These are phyloP conservation scores for Mycena vitilis DNA, from an alignment of 768 basidiomycete genomes.

Conservation along the genomic window DNA sequence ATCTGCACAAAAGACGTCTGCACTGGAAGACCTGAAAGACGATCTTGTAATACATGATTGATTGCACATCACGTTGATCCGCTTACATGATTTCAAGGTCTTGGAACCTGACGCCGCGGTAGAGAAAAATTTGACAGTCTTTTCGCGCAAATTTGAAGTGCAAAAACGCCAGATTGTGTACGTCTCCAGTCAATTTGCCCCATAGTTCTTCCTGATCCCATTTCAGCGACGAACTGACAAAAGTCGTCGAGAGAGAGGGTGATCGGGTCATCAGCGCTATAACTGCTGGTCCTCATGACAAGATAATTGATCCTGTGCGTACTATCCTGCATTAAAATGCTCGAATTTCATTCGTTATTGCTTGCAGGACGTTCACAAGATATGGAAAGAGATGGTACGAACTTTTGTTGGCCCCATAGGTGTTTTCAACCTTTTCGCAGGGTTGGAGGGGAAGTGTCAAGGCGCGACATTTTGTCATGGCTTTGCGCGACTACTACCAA, in stretches of 20 bases:
- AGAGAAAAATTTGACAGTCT: conserved; percentile 43
- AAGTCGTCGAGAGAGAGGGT: conserved; percentile 43
- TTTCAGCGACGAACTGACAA: conserved; percentile 41
- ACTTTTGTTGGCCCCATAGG: neutral
- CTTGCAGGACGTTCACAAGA: conserved; percentile 46
- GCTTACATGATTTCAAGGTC: no score
- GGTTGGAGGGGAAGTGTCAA: conserved; percentile 52
- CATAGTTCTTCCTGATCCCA: neutral
- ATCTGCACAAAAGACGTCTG: conserved; percentile 9
- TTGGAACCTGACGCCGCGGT: conserved; percentile 38
- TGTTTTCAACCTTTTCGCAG: conserved; percentile 32
- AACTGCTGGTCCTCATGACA: conserved; percentile 49
- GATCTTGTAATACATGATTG: conserved; percentile 40
- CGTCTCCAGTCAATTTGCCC: neutral
- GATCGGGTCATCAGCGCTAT: conserved; percentile 46
- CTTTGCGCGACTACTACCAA: conserved; percentile 49
- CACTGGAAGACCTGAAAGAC: conserved; percentile 37
- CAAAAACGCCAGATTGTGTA: conserved; percentile 45
- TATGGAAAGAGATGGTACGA: conserved; percentile 55
- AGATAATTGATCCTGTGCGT: conserved; percentile 36
- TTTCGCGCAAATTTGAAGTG: conserved; percentile 49
- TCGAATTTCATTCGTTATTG: neutral
- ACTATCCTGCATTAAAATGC: no score
- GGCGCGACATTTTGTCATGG: conserved; percentile 48
- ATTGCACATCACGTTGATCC: no score